Base-by-base conservation (phyloP, 2,329 filamentous ascomycete genomes). In the Fusarium torulosum region DNA sequence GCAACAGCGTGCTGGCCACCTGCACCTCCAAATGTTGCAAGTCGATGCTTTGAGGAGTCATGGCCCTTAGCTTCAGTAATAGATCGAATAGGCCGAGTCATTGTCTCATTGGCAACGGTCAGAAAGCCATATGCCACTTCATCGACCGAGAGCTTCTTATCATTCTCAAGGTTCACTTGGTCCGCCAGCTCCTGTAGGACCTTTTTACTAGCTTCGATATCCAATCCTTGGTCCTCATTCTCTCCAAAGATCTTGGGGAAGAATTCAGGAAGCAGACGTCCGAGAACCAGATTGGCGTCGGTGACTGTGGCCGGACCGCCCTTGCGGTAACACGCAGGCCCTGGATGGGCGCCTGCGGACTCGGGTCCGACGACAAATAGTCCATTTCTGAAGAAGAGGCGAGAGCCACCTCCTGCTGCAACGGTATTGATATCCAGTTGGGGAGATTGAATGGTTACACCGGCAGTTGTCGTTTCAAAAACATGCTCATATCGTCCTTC, bases 351-450 rank as follows among this genome's bases (percentile, higher is more conserved):
- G 29, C 92, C 91, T 1, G 94, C 94, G 8, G 92, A 96, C 75
- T 97, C 93, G 1, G 94, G 94, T 0, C 94, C 94, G 4, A 97
- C 94, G 0, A 94, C 91, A 69, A 97, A 97, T 1, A 97, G 82
- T 1, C 94, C 94, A 67, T 97, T 97, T 65, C 88, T 89, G 85
- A 93, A 97, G 79, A 96, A 96, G 5, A 97, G 83, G 29, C 90
- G 85, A 1, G 91, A 95, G 8, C 93, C 93, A 66, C 94, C 94
- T 45, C 94, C 94, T 4, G 94, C 94, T 7, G 94, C 94, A 1
- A 97, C 94, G 0, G 94, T 97, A 78, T 97, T 97, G 80, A 97
- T 97, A 74, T 97, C 94, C 0, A 97, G 85, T 74, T 97, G 94
- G 0, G 94, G 94, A 1, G 92, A 94, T 73, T 97, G 94, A 27